Percentiles rank a stretch among this genome's conserved stretches.
Evolutionary conservation across 2,329 filamentous ascomycete species (phyloP).

Genomic region (Colletotrichum siamense): DNA sequence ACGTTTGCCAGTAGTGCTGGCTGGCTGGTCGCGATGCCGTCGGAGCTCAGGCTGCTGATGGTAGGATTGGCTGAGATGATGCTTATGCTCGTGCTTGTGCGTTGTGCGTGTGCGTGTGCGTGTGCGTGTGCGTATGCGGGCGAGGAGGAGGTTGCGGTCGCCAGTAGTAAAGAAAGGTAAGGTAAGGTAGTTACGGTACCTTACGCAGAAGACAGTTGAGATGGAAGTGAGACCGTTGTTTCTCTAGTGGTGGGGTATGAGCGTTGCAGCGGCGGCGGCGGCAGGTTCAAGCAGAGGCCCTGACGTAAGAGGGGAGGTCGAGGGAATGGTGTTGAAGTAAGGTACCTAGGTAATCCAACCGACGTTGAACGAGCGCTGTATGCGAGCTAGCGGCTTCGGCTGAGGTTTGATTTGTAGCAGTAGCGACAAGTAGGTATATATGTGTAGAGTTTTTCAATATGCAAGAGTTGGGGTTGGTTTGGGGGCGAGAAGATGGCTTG

Average conservation of each 20-base stretch:
- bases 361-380: not conserved
- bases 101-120: too few species aligned
- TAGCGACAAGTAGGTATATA: not conserved
- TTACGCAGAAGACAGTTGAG: not conserved
- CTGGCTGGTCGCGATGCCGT: not conserved
- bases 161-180: not conserved
- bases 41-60: not conserved
- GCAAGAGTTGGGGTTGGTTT: not conserved
- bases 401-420: not conserved
- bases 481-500: not conserved
- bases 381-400: not conserved
- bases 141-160: not conserved
- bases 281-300: not conserved
- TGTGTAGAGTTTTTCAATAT: not conserved
- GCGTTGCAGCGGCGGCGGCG: not conserved
- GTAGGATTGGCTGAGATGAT: not conserved
- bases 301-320: not conserved
- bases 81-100: not conserved
- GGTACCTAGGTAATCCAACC: not conserved
- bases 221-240: not conserved
- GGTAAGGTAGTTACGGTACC: not conserved
- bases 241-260: not conserved
- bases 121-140: not conserved
- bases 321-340: not conserved
- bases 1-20: not conserved